These are phyloP conservation scores for Apiospora rasikravindrae DNA, from an alignment of 2,329 filamentous ascomycete species.

Conservation along the genomic window DNA sequence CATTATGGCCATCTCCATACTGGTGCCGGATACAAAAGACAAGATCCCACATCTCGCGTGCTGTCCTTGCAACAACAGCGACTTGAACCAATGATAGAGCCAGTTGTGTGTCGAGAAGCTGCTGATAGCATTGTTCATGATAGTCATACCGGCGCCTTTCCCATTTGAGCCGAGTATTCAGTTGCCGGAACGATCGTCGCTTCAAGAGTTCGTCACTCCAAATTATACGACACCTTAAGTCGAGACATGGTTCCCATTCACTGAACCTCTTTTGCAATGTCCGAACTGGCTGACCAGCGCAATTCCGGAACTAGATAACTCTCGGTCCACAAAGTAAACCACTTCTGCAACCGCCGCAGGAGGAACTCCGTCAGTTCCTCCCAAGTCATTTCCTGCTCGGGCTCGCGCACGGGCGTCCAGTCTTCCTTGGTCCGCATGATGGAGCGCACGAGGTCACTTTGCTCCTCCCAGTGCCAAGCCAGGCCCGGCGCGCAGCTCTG, in stretches of 20 bases:
- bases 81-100: neutral
- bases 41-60: neutral
- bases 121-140: no score
- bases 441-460: neutral
- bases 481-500: neutral
- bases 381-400: neutral
- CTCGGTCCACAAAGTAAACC: neutral
- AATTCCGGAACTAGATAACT: neutral
- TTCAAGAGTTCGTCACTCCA: no score
- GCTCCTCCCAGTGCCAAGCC: slow-evolving; percentile 3
- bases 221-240: no score
- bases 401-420: neutral
- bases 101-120: no score
- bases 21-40: no score
- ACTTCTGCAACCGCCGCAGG: neutral
- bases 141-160: no score
- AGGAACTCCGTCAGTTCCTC: neutral
- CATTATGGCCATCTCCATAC: no score
- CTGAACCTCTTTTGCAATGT: no score
- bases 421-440: neutral
- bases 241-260: no score
- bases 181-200: no score
- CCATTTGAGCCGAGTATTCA: no score
- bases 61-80: neutral
- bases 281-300: neutral